Evolutionary conservation across 495 filamentous ascomycete species (phyloP), one percentile per base, ranked within the genome.

Genomic region (Tuber melanosporum): DNA sequence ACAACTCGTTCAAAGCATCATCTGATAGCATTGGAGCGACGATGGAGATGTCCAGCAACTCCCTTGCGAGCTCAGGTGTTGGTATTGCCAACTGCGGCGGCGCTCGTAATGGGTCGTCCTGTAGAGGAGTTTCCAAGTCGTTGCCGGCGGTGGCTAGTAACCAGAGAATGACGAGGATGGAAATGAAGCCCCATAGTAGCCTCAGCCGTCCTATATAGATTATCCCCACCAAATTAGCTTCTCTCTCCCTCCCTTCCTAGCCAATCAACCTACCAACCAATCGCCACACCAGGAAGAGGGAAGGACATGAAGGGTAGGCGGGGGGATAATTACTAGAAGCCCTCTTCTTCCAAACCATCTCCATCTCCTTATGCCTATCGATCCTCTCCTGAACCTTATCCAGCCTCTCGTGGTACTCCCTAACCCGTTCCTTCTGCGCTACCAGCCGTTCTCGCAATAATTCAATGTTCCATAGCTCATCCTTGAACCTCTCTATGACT

Each of bases 381-480:
- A 83, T 80, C 75, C 75, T 83, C 4, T 52, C 73, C 70, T 80
- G 79, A 19, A 83, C 75, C 32, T 69, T 81, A 71, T 82, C 79
- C 46, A 83, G 36, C 45, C 79, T 49, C 71, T 75, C 72, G 42
- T 78, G 66, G 71, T 80, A 83, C 6, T 62, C 83, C 57, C 89
- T 85, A 43, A 94, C 91, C 79, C 87, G 91, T 71, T 87, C 86
- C 72, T 89, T 88, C 19, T 92, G 91, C 0, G 81, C 80, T 74
- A 87, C 86, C 75, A 97, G 89, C 49, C 93, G 89, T 49, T 86
- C 84, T 75, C 92, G 90, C 71, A 98, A 84, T 47, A 85, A 85
- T 52, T 89, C 85, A 70, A 97, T 92, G 42, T 88, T 89, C 77
- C 87, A 83, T 66, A 91, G 86, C 84, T 97, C 93, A 7, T 89